A percentile compares a stretch with the other conserved stretches of the same genome.
Conservation (phyloP, 1,139 yeast species). For the Scheffersomyces stambukii region DNA sequence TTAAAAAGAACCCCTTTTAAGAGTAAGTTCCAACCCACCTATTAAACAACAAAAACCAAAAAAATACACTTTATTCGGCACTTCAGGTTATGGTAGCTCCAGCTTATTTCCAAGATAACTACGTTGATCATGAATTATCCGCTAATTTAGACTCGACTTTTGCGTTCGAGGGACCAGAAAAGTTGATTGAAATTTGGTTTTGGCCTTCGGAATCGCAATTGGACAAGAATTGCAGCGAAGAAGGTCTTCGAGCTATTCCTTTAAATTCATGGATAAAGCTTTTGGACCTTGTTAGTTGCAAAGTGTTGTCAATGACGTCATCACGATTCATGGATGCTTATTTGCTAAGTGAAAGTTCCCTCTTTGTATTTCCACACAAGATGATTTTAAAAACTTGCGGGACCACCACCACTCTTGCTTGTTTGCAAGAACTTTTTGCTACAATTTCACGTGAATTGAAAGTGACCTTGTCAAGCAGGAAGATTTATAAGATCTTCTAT, state of each 20-base stretch:
- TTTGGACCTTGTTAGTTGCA: slow-evolving; percentile 82
- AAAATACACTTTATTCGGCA: slow-evolving; percentile 2
- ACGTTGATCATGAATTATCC: slow-evolving; percentile 75
- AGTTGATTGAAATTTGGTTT: slow-evolving; percentile 87
- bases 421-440: slow-evolving; percentile 62
- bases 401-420: slow-evolving; percentile 84
- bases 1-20: slow-evolving; percentile 14
- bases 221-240: slow-evolving; percentile 32
- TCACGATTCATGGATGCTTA: slow-evolving; percentile 73
- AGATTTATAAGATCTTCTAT: slow-evolving; percentile 72
- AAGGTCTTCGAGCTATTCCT: slow-evolving; percentile 64
- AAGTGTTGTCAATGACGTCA: slow-evolving; percentile 75
- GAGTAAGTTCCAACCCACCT: slow-evolving; percentile 47
- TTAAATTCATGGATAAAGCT: slow-evolving; percentile 66
- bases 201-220: slow-evolving; percentile 32
- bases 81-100: slow-evolving; percentile 37
- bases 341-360: slow-evolving; percentile 81
- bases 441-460: slow-evolving; percentile 26
- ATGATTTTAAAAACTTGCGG: slow-evolving; percentile 92
- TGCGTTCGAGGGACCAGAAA: slow-evolving; percentile 98
- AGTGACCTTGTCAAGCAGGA: slow-evolving; percentile 19
- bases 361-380: slow-evolving; percentile 86
- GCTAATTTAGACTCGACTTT: slow-evolving; percentile 77
- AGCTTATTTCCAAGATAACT: slow-evolving; percentile 44
- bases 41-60: slow-evolving; percentile 15